These are phyloP conservation scores for Phyllosticta ampelicida DNA, from an alignment of 2,329 filamentous ascomycete genomes.

Conservation along the genomic window DNA sequence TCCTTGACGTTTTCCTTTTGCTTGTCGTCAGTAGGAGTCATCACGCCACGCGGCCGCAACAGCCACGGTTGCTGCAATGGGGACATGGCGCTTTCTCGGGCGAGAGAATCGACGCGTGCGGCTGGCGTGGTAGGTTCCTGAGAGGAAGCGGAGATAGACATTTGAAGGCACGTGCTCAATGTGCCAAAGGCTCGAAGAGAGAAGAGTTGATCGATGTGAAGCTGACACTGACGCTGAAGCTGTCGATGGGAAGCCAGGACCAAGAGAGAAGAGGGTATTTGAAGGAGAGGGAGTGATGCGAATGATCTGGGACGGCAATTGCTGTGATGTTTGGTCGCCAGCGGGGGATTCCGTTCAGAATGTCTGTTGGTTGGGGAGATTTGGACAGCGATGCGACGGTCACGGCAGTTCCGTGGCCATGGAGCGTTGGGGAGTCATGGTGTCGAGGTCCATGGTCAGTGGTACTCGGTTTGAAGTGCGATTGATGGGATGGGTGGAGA, in stretches of 20 bases:
- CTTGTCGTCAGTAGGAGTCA: background rate
- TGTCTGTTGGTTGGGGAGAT: background rate
- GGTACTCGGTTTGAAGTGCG: background rate
- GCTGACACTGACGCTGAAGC: too few species aligned
- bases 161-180: background rate
- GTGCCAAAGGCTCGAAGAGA: background rate
- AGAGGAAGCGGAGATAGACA: background rate
- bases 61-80: background rate
- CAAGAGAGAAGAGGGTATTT: background rate
- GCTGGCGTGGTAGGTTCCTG: background rate
- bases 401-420: background rate
- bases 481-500: background rate
- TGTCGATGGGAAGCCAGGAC: background rate
- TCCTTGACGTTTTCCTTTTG: background rate
- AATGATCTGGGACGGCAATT: too few species aligned
- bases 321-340: background rate
- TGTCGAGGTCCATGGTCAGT: background rate
- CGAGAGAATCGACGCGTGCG: constrained; percentile 1
- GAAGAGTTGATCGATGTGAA: background rate
- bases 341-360: too few species aligned
- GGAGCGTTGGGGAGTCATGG: background rate
- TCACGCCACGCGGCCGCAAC: background rate
- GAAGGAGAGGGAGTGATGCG: background rate
- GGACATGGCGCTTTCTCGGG: constrained; percentile 1
- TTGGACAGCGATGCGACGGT: background rate